Base-by-base conservation (phyloP, 139 green algal genomes). In the Ettlia oleoabundans region DNA sequence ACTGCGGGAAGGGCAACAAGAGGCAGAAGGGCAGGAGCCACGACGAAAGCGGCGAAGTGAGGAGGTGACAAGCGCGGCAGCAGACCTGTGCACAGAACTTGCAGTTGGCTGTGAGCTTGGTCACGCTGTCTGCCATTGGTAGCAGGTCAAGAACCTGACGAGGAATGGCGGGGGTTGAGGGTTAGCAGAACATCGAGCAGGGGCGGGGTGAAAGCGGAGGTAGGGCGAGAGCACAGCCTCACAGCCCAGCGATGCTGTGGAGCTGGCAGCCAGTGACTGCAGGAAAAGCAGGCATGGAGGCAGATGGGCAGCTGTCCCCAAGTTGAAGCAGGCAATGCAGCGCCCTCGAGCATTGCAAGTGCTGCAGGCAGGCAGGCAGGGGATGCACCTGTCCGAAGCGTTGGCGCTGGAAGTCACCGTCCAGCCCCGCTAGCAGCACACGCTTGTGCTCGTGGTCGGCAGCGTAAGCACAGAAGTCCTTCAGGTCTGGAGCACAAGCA, bases 81-180 rank as follows among this genome's bases (percentile, higher is more conserved):
- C 47, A 37, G 42, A 81, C 73, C 63, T 75, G 53, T 78, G 69
- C 22, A 81, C 94, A 98, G 71, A 89, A 93, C 28, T 42, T 72
- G 89, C 95, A 98, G 0, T 58, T 64, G 5, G 91, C 92, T 1
- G 51, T 52, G 52, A 97, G 88, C 83, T 96, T 96, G 19, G 84
- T 92, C 18, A 98, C 89, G 22, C 10, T 80, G 84, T 98, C 95
- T 10, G 91, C 88, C 28, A 95, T 24, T 19, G 95, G 92, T 6
- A 98, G n/a, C 53, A 98, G 82, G 61, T 94, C 84, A 43, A 93
- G 65, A n/a, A 94, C 77, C 73, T 91, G 87, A 26, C 8, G 8
- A 22, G n/a, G n/a, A n/a, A n/a, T n/a, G n/a, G n/a, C n/a, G n/a
- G n/a, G n/a, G n/a, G n/a, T n/a, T n/a, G n/a, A n/a, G n/a, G n/a